phyloP scores from a whole-genome alignment of 2,329 filamentous ascomycete genomes.

The Monosporascus sp. region DNA sequence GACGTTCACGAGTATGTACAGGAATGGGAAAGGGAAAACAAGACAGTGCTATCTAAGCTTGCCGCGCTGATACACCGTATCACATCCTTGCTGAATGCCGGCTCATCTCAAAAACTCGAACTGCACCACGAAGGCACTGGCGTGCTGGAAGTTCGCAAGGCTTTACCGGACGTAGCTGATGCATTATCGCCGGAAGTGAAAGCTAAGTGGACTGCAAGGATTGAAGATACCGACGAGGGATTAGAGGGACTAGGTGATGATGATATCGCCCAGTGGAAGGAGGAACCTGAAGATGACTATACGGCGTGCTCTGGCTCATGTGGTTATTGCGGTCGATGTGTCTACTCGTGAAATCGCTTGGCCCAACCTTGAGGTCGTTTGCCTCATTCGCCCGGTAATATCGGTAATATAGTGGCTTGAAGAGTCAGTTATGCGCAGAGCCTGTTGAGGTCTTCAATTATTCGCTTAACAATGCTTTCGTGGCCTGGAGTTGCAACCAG shows the following conservation, averaged over 20 bases:
- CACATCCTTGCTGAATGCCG: neutral
- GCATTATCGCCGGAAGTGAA: constrained; percentile 1
- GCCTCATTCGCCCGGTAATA: no score
- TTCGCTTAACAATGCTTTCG: no score
- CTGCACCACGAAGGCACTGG: neutral
- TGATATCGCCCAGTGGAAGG: neutral
- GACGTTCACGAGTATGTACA: constrained; percentile 2
- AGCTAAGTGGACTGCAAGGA: constrained; percentile 1
- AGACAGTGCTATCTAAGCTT: neutral
- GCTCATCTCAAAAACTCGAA: neutral
- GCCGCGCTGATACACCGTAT: constrained; percentile 4
- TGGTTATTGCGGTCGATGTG: constrained; percentile 4
- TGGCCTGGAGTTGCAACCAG: no score
- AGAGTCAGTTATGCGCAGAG: no score
- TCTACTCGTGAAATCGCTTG: neutral
- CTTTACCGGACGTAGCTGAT: neutral
- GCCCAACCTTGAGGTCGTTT: no score
- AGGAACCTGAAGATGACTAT: constrained; percentile 1
- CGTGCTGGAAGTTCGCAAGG: neutral
- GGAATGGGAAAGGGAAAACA: constrained; percentile 3
- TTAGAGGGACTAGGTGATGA: neutral
- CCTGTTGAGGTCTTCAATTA: no score
- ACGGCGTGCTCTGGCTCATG: constrained; percentile 3
- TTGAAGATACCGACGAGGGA: neutral
- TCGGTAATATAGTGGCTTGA: no score